phyloP scores from a whole-genome alignment of 225 moss, liverwort and hornwort genomes.

The Thuidium tamariscinum region DNA sequence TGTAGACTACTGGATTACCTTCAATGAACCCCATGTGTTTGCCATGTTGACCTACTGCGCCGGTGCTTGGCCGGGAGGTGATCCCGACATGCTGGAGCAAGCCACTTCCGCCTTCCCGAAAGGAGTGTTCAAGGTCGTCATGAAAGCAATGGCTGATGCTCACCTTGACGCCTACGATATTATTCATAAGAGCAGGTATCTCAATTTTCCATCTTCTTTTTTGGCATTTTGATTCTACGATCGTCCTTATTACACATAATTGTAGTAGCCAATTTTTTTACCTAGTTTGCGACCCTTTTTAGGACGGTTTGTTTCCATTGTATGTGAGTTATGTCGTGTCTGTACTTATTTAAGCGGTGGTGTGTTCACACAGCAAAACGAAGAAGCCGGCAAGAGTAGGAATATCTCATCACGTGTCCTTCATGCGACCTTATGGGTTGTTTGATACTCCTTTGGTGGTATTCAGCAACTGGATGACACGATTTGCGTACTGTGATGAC shows the following conservation, averaged over 20 bases:
- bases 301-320: not conserved
- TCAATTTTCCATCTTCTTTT: not conserved
- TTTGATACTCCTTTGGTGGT: conserved; percentile 85
- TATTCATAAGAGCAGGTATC: conserved; percentile 55
- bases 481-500: conserved; percentile 83
- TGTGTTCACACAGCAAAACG: conserved; percentile 27
- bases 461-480: conserved; percentile 85
- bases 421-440: conserved; percentile 96
- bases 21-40: conserved; percentile 98
- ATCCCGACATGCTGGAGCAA: conserved; percentile 82
- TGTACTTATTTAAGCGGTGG: not conserved
- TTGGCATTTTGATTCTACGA: not conserved
- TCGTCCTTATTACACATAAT: not conserved
- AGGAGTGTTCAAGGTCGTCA: conserved; percentile 79
- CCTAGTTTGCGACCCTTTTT: not conserved
- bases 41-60: conserved; percentile 93
- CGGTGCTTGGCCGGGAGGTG: conserved; percentile 97
- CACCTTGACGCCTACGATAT: conserved; percentile 79
- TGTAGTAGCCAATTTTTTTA: not conserved
- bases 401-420: conserved; percentile 90
- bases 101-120: conserved; percentile 59
- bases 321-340: not conserved
- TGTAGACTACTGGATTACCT: conserved; percentile 93
- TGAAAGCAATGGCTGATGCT: conserved; percentile 80
- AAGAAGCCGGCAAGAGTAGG: conserved; percentile 77